These are phyloP conservation scores for Chamaecyparis obtusa DNA, from an alignment of 75 land plant genomes.

Conservation along the genomic window DNA sequence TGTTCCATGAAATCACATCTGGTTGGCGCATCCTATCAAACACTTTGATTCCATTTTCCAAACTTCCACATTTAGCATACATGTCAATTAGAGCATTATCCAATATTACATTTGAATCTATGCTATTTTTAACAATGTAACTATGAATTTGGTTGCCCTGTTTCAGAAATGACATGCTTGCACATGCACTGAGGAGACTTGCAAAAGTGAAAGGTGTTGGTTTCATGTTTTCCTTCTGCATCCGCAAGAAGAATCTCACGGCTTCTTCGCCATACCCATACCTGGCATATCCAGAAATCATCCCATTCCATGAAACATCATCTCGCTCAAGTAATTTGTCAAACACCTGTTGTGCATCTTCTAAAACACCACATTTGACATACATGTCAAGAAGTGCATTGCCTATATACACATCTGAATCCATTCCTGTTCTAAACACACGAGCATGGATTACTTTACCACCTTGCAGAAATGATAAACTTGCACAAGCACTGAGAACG, in stretches of 20 bases:
- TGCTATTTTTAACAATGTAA: neutral
- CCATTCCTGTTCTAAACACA: constrained; percentile 31
- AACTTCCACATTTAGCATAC: constrained; percentile 26
- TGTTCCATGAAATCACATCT: constrained; percentile 21
- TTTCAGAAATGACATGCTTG: neutral
- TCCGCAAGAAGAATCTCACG: constrained; percentile 24
- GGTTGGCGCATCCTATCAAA: constrained; percentile 15
- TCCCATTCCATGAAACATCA: constrained; percentile 56
- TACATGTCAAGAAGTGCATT: constrained; percentile 62
- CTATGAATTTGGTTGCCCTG: constrained; percentile 22
- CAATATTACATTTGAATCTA: constrained; percentile 13
- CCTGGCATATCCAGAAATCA: constrained; percentile 41
- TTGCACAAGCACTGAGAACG: constrained; percentile 39
- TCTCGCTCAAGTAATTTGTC: constrained; percentile 39
- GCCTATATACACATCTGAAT: constrained; percentile 42
- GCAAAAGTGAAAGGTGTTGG: constrained; percentile 43
- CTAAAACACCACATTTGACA: constrained; percentile 55
- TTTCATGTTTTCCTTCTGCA: constrained; percentile 24
- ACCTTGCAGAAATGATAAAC: constrained; percentile 9
- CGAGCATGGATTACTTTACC: constrained; percentile 49
- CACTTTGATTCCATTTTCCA: constrained; percentile 14
- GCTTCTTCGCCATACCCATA: constrained; percentile 29
- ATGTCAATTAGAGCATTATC: constrained; percentile 13
- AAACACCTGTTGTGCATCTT: constrained; percentile 42
- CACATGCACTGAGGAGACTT: constrained; percentile 37